These are phyloP conservation scores for Aegilops longissima DNA, from an alignment of 176 grass and related monocot genomes.

Conservation along the genomic window DNA sequence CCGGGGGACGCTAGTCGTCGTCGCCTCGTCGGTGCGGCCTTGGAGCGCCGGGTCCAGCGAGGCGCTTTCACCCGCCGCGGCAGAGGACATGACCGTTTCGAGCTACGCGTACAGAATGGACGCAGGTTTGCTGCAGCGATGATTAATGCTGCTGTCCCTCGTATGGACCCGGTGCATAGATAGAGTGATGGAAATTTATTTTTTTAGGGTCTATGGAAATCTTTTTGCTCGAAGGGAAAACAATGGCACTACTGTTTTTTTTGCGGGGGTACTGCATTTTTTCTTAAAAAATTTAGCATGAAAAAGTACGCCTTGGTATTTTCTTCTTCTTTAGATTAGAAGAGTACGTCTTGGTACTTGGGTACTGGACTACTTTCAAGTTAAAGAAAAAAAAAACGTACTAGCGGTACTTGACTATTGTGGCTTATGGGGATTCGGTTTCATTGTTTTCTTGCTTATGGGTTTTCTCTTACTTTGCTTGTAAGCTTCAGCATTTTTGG, in stretches of 20 bases:
- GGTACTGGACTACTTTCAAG: background rate
- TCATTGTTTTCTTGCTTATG: background rate
- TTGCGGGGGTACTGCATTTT: too few species aligned
- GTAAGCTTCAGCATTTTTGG: background rate
- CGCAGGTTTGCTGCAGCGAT: constrained; percentile 7
- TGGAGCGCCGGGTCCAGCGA: constrained; percentile 24
- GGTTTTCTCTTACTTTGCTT: constrained; percentile 26
- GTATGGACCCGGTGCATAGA: constrained; percentile 14
- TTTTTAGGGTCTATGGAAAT: background rate
- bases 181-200: background rate
- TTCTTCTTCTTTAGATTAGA: too few species aligned
- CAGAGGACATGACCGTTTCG: background rate
- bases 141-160: constrained; percentile 27
- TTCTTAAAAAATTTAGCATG: too few species aligned
- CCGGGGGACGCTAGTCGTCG: background rate
- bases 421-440: background rate
- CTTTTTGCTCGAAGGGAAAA: background rate
- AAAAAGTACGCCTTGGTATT: background rate
- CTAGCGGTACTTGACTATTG: background rate
- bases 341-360: background rate
- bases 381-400: background rate
- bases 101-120: constrained; percentile 12
- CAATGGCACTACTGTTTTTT: too few species aligned
- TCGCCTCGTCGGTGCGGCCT: background rate
- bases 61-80: background rate